phyloP scores from a whole-genome alignment of 192 early-diverging fungal genomes.

The Umbelopsis ramanniana region DNA sequence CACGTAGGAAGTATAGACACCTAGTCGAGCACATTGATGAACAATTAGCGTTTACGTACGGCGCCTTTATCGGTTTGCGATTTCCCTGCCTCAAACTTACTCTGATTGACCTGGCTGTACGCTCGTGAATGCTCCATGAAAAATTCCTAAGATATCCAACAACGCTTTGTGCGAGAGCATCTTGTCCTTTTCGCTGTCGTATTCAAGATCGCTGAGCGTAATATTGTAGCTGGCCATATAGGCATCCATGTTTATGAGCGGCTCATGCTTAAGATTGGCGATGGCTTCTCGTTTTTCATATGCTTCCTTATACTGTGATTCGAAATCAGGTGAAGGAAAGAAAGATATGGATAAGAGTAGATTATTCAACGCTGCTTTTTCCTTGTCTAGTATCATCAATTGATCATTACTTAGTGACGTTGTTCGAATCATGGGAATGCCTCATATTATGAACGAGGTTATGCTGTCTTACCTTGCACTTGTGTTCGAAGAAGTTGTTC shows the following conservation, averaged over 20 bases:
- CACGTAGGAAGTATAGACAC: constrained; percentile 6
- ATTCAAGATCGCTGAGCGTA: constrained; percentile 6
- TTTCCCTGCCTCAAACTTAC: background rate
- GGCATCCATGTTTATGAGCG: background rate
- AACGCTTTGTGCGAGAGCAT: constrained; percentile 9
- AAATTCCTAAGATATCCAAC: background rate
- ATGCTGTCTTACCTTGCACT: background rate
- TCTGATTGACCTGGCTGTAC: background rate
- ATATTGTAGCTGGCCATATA: constrained; percentile 1
- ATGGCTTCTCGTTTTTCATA: constrained; percentile 7
- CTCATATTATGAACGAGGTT: too few relatives aligned
- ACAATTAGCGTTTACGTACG: background rate
- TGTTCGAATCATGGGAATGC: too few relatives aligned
- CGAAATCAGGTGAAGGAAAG: constrained; percentile 5
- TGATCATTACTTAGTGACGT: too few relatives aligned
- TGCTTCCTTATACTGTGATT: background rate
- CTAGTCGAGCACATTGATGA: background rate
- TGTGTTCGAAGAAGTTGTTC: constrained; percentile 15
- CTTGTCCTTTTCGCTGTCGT: background rate
- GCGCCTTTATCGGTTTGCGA: too few relatives aligned
- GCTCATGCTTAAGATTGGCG: background rate
- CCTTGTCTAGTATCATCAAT: background rate
- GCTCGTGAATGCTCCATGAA: background rate
- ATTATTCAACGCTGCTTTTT: constrained; percentile 9
- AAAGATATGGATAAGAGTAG: background rate